Conservation (phyloP, 345 rosid species). For the Arabidopsis arenosa region DNA sequence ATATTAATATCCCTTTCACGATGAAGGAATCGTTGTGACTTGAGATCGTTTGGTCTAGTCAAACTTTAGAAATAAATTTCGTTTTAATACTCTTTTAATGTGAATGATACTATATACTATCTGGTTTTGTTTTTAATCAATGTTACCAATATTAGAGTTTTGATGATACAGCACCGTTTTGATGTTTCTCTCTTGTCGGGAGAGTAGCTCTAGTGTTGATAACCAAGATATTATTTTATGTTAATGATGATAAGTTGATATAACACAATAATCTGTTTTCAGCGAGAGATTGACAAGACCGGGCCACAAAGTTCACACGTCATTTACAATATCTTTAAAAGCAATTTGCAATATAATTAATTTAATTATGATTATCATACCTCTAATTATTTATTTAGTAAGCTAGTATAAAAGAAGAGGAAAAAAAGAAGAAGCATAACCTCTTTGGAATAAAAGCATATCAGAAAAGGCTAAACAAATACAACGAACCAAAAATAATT, state of each 20-base stretch:
- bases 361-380: not conserved
- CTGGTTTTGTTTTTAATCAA: not conserved
- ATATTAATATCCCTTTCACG: not conserved
- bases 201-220: too few species aligned
- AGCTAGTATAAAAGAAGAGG: slow-evolving; percentile 4
- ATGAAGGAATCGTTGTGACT: slow-evolving; percentile 15
- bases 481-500: not conserved
- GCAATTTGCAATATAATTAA: slow-evolving; percentile 23
- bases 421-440: not conserved
- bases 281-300: slow-evolving; percentile 18
- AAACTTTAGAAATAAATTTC: not conserved
- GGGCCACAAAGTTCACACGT: slow-evolving; percentile 27
- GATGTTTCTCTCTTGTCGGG: too few species aligned
- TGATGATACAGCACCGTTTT: too few species aligned
- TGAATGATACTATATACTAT: not conserved
- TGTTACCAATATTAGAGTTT: not conserved
- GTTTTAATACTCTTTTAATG: not conserved
- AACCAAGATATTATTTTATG: not conserved
- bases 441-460: slow-evolving; percentile 20
- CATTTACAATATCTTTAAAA: slow-evolving; percentile 15
- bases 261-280: not conserved
- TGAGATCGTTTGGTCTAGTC: slow-evolving; percentile 1
- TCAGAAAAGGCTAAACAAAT: not conserved
- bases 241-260: not conserved
- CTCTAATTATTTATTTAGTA: not conserved